phyloP scores from a whole-genome alignment of 2,329 filamentous ascomycete species.

The Stachybotrys chartarum region DNA sequence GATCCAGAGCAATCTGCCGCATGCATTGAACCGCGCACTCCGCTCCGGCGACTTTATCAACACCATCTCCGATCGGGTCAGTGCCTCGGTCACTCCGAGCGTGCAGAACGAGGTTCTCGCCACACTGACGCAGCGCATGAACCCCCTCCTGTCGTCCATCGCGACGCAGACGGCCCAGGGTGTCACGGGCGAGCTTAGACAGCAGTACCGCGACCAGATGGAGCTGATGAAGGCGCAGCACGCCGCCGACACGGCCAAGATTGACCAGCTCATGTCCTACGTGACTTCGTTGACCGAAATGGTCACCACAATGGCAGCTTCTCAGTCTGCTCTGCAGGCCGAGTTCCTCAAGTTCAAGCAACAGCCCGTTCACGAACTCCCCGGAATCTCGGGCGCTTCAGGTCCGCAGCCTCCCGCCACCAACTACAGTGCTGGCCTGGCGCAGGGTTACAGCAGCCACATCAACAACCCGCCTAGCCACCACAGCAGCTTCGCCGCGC shows the following conservation, averaged over 20 bases:
- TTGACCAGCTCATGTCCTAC: constrained; percentile 63
- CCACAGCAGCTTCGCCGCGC: constrained; percentile 23
- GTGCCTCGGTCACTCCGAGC: constrained; percentile 56
- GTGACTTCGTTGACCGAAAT: constrained; percentile 62
- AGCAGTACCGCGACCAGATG: constrained; percentile 45
- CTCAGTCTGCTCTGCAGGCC: constrained; percentile 62
- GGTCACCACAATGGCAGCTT: constrained; percentile 60
- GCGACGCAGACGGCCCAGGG: constrained; percentile 61
- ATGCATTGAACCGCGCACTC: constrained; percentile 45
- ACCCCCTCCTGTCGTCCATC: constrained; percentile 58
- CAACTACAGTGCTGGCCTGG: constrained; percentile 15
- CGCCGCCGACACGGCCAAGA: constrained; percentile 51
- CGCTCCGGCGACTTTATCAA: constrained; percentile 69
- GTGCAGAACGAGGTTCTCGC: constrained; percentile 63
- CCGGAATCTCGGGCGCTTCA: constrained; percentile 16
- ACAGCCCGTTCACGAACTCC: constrained; percentile 37
- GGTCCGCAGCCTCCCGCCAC: constrained; percentile 12
- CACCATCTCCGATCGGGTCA: constrained; percentile 61
- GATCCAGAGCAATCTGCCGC: constrained; percentile 63
- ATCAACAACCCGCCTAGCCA: constrained; percentile 18
- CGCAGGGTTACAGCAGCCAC: constrained; percentile 17
- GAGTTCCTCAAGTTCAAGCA: constrained; percentile 53
- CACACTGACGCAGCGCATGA: constrained; percentile 55
- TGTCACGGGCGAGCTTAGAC: constrained; percentile 61
- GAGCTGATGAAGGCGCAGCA: constrained; percentile 44